These are phyloP conservation scores for Ampelocalamus luodianensis DNA, from an alignment of 176 grass and related monocot genomes.

Conservation along the genomic window DNA sequence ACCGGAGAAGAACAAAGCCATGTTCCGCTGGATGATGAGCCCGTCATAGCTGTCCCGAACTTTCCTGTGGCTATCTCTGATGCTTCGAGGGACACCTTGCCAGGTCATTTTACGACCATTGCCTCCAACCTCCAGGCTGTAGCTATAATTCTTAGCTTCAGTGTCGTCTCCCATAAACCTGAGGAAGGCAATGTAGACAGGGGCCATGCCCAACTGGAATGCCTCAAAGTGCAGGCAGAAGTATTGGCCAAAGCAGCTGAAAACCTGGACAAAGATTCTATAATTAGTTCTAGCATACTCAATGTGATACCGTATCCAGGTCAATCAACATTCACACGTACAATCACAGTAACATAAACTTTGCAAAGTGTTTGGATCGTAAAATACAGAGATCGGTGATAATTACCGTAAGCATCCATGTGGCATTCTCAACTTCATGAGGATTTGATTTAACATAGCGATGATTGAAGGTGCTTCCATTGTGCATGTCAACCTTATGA, in stretches of 20 bases:
- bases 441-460: conserved; percentile 94
- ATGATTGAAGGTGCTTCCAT: conserved; percentile 89
- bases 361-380: not conserved
- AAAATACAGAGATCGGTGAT: not conserved
- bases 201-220: conserved; percentile 81
- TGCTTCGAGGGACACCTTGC: conserved; percentile 96
- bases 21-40: conserved; percentile 96
- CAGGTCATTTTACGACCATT: conserved; percentile 88
- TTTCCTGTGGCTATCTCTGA: conserved; percentile 91
- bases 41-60: conserved; percentile 92
- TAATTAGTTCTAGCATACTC: not conserved
- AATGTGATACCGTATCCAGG: not conserved
- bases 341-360: not conserved
- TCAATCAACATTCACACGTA: not conserved
- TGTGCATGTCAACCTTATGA: conserved; percentile 99
- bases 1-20: conserved; percentile 92
- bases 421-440: conserved; percentile 94
- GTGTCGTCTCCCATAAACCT: conserved; percentile 90
- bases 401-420: conserved; percentile 97
- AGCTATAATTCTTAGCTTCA: conserved; percentile 92
- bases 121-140: conserved; percentile 94
- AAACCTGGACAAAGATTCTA: conserved; percentile 59
- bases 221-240: conserved; percentile 97
- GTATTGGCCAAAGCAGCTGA: conserved; percentile 94
- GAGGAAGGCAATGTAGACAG: conserved; percentile 94